phyloP scores from a whole-genome alignment of 352 stramenopile species.

The Phytophthora macrochlamydospora region DNA sequence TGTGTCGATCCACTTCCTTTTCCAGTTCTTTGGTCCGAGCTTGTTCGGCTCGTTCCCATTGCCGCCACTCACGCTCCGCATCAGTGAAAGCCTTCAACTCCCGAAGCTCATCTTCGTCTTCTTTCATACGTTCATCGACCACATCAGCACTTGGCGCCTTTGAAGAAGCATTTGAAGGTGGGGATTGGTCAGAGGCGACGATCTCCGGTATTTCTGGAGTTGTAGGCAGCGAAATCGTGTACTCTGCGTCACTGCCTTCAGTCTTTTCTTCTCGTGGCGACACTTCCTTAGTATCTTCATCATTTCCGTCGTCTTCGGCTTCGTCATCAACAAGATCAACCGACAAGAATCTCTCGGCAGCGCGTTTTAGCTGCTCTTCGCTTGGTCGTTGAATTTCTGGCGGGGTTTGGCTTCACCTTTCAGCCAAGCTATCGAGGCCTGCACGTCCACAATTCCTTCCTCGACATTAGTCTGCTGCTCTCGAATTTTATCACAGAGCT shows the following conservation, averaged over 20 bases:
- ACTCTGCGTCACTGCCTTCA: not conserved
- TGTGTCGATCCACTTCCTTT: conserved; percentile 26
- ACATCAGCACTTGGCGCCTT: not conserved
- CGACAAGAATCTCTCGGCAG: conserved; percentile 40
- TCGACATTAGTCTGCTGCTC: conserved; percentile 32
- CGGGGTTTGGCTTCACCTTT: conserved; percentile 23
- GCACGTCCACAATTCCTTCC: conserved; percentile 35
- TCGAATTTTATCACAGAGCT: conserved; percentile 40
- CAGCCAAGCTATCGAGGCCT: conserved; percentile 33
- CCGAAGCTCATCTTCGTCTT: conserved; percentile 56
- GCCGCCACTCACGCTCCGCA: conserved; percentile 44
- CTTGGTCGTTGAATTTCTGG: conserved; percentile 40
- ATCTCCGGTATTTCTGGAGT: not conserved
- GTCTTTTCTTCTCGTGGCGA: not conserved
- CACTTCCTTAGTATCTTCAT: conserved; percentile 10
- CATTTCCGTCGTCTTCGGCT: conserved; percentile 21
- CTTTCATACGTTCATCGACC: conserved; percentile 25
- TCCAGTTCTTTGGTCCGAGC: conserved; percentile 47
- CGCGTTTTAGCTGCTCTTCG: conserved; percentile 42
- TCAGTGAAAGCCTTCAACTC: conserved; percentile 51
- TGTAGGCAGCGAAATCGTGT: not conserved
- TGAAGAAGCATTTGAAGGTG: conserved; percentile 1
- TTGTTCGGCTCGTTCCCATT: conserved; percentile 55
- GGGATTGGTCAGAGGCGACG: not conserved
- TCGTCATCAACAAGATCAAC: conserved; percentile 23